Conservation (phyloP, 208 protist species). For the Wallacemonas sp. region DNA sequence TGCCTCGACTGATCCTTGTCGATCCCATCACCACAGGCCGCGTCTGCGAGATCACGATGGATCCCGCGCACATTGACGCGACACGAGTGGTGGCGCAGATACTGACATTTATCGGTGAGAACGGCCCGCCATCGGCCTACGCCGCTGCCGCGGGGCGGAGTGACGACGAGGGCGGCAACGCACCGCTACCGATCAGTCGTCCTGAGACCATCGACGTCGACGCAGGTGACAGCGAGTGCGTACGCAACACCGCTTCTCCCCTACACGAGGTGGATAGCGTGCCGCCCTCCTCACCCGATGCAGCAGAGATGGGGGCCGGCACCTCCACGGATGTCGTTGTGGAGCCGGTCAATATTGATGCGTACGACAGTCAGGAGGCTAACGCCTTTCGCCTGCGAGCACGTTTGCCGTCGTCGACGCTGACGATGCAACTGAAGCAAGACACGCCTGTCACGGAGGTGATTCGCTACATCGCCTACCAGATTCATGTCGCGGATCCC, state of each 20-base stretch:
- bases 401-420: constrained; percentile 42
- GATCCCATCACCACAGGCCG: constrained; percentile 59
- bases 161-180: neutral
- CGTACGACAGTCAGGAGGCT: constrained; percentile 8
- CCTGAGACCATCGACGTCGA: neutral
- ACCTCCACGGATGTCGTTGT: constrained; percentile 1
- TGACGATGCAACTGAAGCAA: constrained; percentile 49
- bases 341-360: constrained; percentile 23
- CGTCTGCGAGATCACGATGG: constrained; percentile 27
- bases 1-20: constrained; percentile 65
- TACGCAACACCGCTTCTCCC: constrained; percentile 10
- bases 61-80: constrained; percentile 31
- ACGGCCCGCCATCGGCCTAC: constrained; percentile 29
- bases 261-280: constrained; percentile 15
- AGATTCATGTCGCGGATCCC: constrained; percentile 40
- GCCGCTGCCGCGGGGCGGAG: neutral
- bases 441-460: constrained; percentile 54
- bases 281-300: constrained; percentile 9
- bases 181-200: neutral
- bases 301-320: constrained; percentile 6
- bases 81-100: constrained; percentile 35
- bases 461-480: constrained; percentile 57
- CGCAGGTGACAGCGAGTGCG: neutral
- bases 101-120: constrained; percentile 35
- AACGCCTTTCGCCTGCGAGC: constrained; percentile 54